Base-by-base conservation (phyloP, 805 yeast species). In the Scheffersomyces amazonensis region DNA sequence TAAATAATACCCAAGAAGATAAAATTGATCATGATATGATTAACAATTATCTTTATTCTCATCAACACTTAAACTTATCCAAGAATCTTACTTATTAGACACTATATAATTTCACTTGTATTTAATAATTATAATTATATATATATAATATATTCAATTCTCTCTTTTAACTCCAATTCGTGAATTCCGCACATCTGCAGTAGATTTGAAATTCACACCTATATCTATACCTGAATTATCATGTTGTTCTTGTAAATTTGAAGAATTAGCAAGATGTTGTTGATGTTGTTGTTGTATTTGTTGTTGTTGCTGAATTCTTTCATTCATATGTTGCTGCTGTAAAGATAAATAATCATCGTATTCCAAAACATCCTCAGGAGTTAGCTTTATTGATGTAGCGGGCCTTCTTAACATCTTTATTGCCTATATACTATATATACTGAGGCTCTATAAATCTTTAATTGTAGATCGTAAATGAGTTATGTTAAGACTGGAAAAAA, bases 321-420 rank as follows among this genome's bases (percentile, higher is more conserved):
- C n/a, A n/a, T n/a, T n/a, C n/a, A n/a, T 16, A 33, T 3, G 39
- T 16, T 31, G 40, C 37, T 10, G n/a, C 11, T 19, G 27, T 22
- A n/a, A n/a, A 12, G 35, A 15, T 21, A 51, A 28, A 21, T 44
- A 49, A 35, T 73, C 75, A 39, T 75, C 80, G 42, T 69, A 73
- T 36, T 68, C 75, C 43, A 64, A 55, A 15, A 84, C 73, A 48
- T 84, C 93, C 45, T 83, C 88, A 0, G 86, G 84, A 0, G 81
- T 75, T 33, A 84, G 67, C 40, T 73, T 73, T 37, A 84, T 77
- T 2, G 80, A 71, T 0, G 91, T 83, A 4, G 90, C 84, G 13
- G 79, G 83, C 56, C 89, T 69, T 61, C 90, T 71, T 31, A 84
- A 63, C 91, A 84, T 83, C n/a, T n/a, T n/a, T n/a, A n/a, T n/a